These are phyloP conservation scores for Aspergillus panamensis DNA, from an alignment of 495 filamentous ascomycete genomes.

Conservation along the genomic window DNA sequence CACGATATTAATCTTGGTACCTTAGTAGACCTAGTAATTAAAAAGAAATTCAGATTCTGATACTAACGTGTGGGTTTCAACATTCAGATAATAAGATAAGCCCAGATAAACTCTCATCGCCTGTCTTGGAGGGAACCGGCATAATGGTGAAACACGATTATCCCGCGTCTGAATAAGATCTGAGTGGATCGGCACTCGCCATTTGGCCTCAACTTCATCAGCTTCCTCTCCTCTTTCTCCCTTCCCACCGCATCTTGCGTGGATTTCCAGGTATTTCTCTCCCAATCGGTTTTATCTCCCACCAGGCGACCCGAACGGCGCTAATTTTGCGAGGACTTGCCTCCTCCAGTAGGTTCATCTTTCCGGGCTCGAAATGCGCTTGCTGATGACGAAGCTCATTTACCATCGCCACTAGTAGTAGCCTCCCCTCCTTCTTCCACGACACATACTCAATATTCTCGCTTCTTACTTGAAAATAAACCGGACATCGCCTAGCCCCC, in stretches of 20 bases:
- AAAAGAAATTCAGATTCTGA: no score
- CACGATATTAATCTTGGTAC: no score
- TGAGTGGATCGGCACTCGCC: constrained; percentile 16
- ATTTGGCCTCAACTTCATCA: constrained; percentile 11
- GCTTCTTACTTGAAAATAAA: background rate
- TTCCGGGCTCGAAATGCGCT: background rate
- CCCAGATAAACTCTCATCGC: background rate
- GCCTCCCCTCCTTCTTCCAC: background rate
- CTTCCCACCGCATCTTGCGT: background rate
- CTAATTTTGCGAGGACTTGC: background rate
- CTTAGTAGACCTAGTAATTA: no score
- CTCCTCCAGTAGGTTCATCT: constrained; percentile 4
- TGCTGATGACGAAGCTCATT: constrained; percentile 13
- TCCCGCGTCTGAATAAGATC: background rate
- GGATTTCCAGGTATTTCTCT: background rate
- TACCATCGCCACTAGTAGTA: background rate
- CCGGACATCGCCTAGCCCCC: background rate
- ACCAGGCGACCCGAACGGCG: background rate
- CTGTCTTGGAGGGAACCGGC: background rate
- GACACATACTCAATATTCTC: background rate
- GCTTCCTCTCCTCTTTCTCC: constrained; percentile 1
- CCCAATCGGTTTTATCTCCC: background rate
- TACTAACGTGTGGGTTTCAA: no score
- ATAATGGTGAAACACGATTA: constrained; percentile 10
- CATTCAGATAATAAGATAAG: background rate